Evolutionary conservation across 139 green algal genomes (phyloP), one percentile per base, ranked within the genome.

Genomic region (Diplosphaera chodatii): DNA sequence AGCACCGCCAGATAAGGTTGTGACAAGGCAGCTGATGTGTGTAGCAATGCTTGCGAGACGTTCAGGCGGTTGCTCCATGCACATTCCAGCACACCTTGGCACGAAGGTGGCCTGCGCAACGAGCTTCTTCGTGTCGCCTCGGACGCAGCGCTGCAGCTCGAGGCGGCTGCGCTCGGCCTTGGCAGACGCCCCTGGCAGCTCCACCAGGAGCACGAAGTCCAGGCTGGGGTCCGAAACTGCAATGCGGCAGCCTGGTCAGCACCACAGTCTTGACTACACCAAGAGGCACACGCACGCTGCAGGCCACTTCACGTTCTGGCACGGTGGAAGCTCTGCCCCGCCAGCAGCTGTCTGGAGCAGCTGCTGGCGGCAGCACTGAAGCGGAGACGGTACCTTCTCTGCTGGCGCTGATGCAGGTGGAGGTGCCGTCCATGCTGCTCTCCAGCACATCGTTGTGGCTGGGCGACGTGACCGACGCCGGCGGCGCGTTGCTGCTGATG

Each of bases 81-180:
- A n/a, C n/a, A n/a, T 48, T 20, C 37, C 37, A 48, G 37, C 31
- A 30, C 3, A 40, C 21, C 55, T 40, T 22, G 77, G 77, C 29
- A 82, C 70, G 55, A 82, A 82, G 29, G 72, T 78, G 37, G 77
- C 77, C 34, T 78, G 72, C 16, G 66, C 77, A 0, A 82, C 29
- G 32, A 59, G 55, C 73, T 78, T 78, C 18, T 68, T 5, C 29
- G 66, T 65, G 34, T n/a, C 32, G 29, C 40, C 25, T 21, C 64
- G 72, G 18, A 32, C 68, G 56, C 71, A 73, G 40, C 71, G 29
- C 48, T 75, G 59, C 28, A 77, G 15, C 6, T 55, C 29, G 2
- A 72, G 29, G 25, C 41, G 55, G 68, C 63, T 73, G 31, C 33
- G 16, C 29, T n/a, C 20, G 29, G 32, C 10, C 28, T 23, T 4